Percentiles rank a stretch among this genome's conserved stretches.
phyloP scores from a whole-genome alignment of 768 basidiomycete genomes.

The Plicaturopsis crispa region DNA sequence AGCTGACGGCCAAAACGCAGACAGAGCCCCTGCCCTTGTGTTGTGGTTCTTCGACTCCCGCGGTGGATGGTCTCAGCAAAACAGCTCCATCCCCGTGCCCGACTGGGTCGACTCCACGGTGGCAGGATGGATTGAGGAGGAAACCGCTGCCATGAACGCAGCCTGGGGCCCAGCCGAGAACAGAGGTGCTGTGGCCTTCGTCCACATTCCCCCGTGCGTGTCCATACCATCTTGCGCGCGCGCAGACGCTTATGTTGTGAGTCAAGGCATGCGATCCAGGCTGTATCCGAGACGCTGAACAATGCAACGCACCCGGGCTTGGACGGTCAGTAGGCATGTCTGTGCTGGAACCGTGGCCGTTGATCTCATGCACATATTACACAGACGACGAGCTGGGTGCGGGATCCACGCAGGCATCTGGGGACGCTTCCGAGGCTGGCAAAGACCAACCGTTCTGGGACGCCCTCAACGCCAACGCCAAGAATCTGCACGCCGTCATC shows the following conservation, averaged over 20 bases:
- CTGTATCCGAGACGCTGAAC: background rate
- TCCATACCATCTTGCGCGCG: background rate
- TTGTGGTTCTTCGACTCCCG: slow-evolving; percentile 80
- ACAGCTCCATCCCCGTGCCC: slow-evolving; percentile 35
- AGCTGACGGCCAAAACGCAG: slow-evolving; percentile 13
- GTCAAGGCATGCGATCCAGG: background rate
- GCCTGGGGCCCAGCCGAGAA: slow-evolving; percentile 49
- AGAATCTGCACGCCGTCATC: slow-evolving; percentile 59
- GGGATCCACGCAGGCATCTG: slow-evolving; percentile 58
- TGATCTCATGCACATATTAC: background rate
- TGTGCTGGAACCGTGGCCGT: background rate
- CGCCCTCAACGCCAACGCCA: slow-evolving; percentile 46
- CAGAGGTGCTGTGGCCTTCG: slow-evolving; percentile 58
- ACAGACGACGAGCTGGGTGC: slow-evolving; percentile 9
- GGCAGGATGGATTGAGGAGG: slow-evolving; percentile 49
- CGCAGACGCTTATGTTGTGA: background rate
- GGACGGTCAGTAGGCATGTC: background rate
- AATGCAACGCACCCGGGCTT: background rate
- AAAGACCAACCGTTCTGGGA: slow-evolving; percentile 60
- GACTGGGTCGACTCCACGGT: slow-evolving; percentile 69
- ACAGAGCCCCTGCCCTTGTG: slow-evolving; percentile 44
- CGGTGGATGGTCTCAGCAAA: slow-evolving; percentile 43
- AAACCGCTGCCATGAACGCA: slow-evolving; percentile 44
- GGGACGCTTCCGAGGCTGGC: slow-evolving; percentile 23
- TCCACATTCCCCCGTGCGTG: slow-evolving; percentile 68